Percentiles rank a stretch among this genome's conserved stretches.
Conservation (phyloP, 192 early-diverging fungal genomes). For the Gryganskiella cystojenkinii region DNA sequence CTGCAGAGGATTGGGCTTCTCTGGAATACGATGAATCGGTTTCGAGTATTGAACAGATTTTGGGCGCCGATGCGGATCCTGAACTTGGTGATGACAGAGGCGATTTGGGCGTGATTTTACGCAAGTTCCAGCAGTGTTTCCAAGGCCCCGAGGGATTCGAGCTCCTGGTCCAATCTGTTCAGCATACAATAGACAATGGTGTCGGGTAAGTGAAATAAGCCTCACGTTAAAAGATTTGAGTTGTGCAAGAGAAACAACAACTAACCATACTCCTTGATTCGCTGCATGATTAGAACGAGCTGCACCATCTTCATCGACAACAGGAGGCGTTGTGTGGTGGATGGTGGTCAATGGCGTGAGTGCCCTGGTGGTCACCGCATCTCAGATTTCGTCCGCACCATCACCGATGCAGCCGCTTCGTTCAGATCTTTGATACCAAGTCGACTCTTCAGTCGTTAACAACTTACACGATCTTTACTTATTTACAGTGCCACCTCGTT, state of each 20-base stretch:
- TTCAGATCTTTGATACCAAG: too few relatives aligned
- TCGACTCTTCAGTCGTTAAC: too few relatives aligned
- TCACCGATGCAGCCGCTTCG: constrained; percentile 29
- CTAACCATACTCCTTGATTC: not conserved
- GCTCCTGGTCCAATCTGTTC: constrained; percentile 59
- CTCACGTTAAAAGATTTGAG: not conserved
- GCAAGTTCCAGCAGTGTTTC: constrained; percentile 13
- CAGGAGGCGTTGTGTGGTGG: constrained; percentile 68
- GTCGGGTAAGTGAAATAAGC: constrained; percentile 27
- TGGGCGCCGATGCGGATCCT: not conserved
- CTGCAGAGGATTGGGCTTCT: not conserved
- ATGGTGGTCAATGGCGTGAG: constrained; percentile 60
- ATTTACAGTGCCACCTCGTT: too few relatives aligned
- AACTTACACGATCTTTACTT: too few relatives aligned
- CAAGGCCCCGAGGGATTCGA: constrained; percentile 26
- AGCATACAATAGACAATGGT: constrained; percentile 57
- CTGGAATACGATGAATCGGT: not conserved
- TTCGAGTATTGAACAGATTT: too few relatives aligned
- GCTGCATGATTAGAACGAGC: constrained; percentile 46
- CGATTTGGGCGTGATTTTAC: not conserved
- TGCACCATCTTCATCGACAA: constrained; percentile 72
- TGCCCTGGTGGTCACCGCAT: constrained; percentile 50
- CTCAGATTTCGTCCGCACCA: constrained; percentile 50
- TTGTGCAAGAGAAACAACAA: not conserved
- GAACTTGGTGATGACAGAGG: not conserved